Evolutionary conservation across 78 protist species (phyloP), one percentile per base, ranked within the genome.

Genomic region (Chrysochromulina tobinii): DNA sequence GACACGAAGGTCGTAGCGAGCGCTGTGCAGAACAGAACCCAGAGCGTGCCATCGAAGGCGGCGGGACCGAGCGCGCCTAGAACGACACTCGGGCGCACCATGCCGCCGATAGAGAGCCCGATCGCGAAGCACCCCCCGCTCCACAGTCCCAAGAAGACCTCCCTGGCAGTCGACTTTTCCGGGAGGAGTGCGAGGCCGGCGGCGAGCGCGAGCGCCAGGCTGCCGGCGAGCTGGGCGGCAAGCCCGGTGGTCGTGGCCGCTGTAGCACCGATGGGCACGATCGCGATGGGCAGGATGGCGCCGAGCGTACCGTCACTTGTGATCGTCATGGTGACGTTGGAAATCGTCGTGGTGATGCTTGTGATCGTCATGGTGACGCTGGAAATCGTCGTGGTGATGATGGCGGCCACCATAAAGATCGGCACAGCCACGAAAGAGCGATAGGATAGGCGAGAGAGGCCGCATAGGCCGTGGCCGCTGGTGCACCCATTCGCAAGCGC

Each of bases 401-500:
- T 11, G 57, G 50, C 89, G 21, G 15, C 1, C 38, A 3, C 23
- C 81, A 87, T 66, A 79, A 91, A 91, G 38, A 27, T n/a, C 66
- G 14, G 48, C 9, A 55, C 67, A 18, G 89, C 89, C 25, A 27
- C 84, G 61, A 67, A 0, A 18, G 93, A 91, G 75, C 93, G 86
- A 9, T 0, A 0, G 18, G 92, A 90, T 20, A 89, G 59, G 48
- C 93, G 77, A 21, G 93, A 3, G 64, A 55, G 12, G 79, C 93
- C 93, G 23, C 91, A 87, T 8, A 89, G 20, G 17, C 90, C 91
- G 87, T 91, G 93, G 38, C 93, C 93, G 1, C 61, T 27, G 27
- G 93, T 91, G 79, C 93, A 91, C 64, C 93, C 93, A 54, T 50
- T 72, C 61, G 55, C 93, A 55, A 90, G 59, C 55, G 2, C 14